Base-by-base conservation (phyloP, 768 basidiomycete species). In the Termitomyces sp. region DNA sequence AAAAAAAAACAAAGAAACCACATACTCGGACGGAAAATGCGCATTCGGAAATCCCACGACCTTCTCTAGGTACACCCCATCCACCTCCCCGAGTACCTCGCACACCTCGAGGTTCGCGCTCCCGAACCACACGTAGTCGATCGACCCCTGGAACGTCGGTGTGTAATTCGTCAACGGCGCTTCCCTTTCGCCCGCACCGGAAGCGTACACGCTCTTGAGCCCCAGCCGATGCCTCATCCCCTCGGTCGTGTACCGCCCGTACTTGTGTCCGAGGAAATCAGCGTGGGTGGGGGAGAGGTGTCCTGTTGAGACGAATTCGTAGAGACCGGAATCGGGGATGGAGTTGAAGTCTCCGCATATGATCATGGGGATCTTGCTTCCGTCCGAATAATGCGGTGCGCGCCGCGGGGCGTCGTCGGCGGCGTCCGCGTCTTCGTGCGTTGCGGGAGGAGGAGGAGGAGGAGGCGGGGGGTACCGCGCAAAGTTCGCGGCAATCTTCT, bases 311-410 rank as follows among this genome's bases (percentile, higher is more conserved):
- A 98, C 72, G 78, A 90, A 95, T 66, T 98, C 93, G 77, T 92
- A 97, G 20, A 98, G 91, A 6, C 94, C 94, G 36, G 91, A 93
- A 10, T 77, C 76, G 1, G 93, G 90, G 2, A 87, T 74, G 51
- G 94, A 96, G 78, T 99, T 99, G 78, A 89, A 95, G 75, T 99
- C 97, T n/a, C 95, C 94, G 66, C 90, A 91, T 59, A 98, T 77
- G 71, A 99, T 82, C 61, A 90, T 72, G 9, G 97, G 96, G 69
- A 98, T 97, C 79, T 93, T 92, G 52, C 82, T 80, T 18, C 89
- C 93, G 68, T 96, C 93, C 13, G 84, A 65, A 70, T 98, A 98
- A 23, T 74, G 69, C 18, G 93, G 93, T 26, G 83, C 80, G 14
- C 82, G 74, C 30, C 82, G 81, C 49, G 23, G 23, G 23, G 23